Conservation (phyloP, 345 rosid species). For the Citrus australasica region DNA sequence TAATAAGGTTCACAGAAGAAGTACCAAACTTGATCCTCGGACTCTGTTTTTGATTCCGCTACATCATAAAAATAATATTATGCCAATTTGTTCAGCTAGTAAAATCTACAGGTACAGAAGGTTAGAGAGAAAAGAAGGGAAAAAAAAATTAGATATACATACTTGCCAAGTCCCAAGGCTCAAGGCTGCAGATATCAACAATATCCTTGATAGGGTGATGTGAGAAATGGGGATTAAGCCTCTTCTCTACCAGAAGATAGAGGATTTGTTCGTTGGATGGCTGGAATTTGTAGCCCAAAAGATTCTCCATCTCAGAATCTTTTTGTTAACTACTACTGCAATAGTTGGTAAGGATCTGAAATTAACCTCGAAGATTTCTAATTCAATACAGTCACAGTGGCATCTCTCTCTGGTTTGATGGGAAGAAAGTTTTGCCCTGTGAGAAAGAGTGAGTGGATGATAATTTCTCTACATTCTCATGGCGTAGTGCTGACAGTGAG, state of each 20-base stretch:
- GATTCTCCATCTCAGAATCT: neutral
- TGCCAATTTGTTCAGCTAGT: neutral
- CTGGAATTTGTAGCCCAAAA: slow-evolving; percentile 24
- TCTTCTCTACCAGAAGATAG: neutral
- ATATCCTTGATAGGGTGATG: slow-evolving; percentile 1
- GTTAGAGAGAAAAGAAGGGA: neutral
- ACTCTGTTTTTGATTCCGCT: neutral
- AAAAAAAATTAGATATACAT: neutral
- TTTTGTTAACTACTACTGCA: neutral
- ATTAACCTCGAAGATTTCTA: neutral
- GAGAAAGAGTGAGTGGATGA: neutral
- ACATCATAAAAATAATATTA: neutral
- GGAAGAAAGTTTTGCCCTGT: neutral
- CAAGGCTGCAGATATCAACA: slow-evolving; percentile 13
- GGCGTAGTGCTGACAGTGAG: neutral
- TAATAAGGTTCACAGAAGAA: slow-evolving; percentile 23
- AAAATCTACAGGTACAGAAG: neutral
- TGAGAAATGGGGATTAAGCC: neutral
- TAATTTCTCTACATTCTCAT: neutral
- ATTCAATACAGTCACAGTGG: no score
- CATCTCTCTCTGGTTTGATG: neutral
- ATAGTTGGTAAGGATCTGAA: neutral
- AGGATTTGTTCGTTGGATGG: slow-evolving; percentile 25
- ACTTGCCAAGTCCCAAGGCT: slow-evolving; percentile 34
- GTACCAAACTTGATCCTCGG: slow-evolving; percentile 30